Percentiles rank a stretch among this genome's conserved stretches.
These are phyloP conservation scores for Aspergillus saccharolyticus DNA, from an alignment of 495 filamentous ascomycete genomes.

Conservation along the genomic window DNA sequence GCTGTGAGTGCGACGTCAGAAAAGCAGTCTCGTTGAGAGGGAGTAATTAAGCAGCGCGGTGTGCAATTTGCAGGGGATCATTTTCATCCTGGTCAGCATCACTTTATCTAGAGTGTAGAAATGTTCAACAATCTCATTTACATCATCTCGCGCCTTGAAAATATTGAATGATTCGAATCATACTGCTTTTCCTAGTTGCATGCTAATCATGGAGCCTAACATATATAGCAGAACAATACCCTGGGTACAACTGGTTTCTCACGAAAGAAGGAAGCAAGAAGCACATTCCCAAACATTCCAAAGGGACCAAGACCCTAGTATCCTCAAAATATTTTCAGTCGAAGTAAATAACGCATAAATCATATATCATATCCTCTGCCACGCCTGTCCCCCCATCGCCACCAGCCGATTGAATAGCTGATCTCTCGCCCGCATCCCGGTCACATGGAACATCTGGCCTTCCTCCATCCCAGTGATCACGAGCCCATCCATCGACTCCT, in stretches of 20 bases:
- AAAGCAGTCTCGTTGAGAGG: constrained; percentile 20
- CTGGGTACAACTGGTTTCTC: too few relatives aligned
- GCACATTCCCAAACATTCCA: neutral
- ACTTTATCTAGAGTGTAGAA: too few relatives aligned
- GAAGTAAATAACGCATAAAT: neutral
- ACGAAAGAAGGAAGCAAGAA: neutral
- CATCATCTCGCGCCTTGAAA: too few relatives aligned
- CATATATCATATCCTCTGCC: constrained; percentile 66
- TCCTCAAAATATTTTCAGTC: neutral
- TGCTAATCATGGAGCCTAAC: too few relatives aligned
- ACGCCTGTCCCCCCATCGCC: constrained; percentile 76
- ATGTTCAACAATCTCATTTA: too few relatives aligned
- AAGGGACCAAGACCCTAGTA: neutral
- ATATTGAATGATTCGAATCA: too few relatives aligned
- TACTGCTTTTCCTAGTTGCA: too few relatives aligned
- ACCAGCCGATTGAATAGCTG: constrained; percentile 81
- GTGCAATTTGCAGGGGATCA: too few relatives aligned
- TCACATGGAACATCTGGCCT: constrained; percentile 56
- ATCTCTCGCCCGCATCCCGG: constrained; percentile 67
- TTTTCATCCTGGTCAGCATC: too few relatives aligned
- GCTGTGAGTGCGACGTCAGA: constrained; percentile 37
- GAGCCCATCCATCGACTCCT: constrained; percentile 73
- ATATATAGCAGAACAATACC: too few relatives aligned
- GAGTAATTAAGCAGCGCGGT: too few relatives aligned
- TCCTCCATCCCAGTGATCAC: constrained; percentile 53